Evolutionary conservation across 768 basidiomycete species (phyloP), one percentile per base, ranked within the genome.

Genomic region (Hydnum rufescens): DNA sequence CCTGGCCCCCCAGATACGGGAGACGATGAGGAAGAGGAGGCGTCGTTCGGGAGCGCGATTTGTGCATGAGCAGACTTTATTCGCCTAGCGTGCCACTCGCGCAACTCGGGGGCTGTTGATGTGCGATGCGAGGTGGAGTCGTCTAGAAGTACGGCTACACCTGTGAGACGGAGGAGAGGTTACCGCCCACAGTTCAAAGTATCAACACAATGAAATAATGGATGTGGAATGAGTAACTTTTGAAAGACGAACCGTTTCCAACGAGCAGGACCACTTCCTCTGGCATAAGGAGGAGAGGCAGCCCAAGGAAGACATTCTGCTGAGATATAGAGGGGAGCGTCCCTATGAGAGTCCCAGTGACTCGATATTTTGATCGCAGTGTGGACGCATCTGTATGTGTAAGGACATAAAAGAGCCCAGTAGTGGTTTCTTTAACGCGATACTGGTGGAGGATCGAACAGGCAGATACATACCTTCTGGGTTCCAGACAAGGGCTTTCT

Each of bases 271-370:
- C 86, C 5, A 80, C 87, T 62, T 97, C 95, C 64, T 99, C 95
- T 0, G 88, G 86, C 66, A 86, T 75, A 1, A 97, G 69, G 4
- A 85, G 68, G 4, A 95, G 69, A 1, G 95, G 95, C n/a, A 89
- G 67, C 4, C 95, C 95, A 31, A 99, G 71, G 62, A 99, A 99
- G 2, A 83, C 76, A 68, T 99, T 99, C 66, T 99, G 95, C 60
- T 96, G 92, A 1, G 89, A 80, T 1, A 97, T 72, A 62, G 90
- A 88, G 2, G 95, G 92, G 13, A 99, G 75, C 1, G 95, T 97
- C 0, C 95, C 95, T 0, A 77, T 73, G 42, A 96, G 66, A 42
- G 88, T 70, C 32, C 93, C 90, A 60, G 85, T 89, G 46, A 97
- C 73, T 53, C 71, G 78, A 64, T 95, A 79, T 58, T 78, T 67